Evolutionary conservation across 2,329 filamentous ascomycete genomes (phyloP), one percentile per base, ranked within the genome.

Genomic region (Drechmeria coniospora): DNA sequence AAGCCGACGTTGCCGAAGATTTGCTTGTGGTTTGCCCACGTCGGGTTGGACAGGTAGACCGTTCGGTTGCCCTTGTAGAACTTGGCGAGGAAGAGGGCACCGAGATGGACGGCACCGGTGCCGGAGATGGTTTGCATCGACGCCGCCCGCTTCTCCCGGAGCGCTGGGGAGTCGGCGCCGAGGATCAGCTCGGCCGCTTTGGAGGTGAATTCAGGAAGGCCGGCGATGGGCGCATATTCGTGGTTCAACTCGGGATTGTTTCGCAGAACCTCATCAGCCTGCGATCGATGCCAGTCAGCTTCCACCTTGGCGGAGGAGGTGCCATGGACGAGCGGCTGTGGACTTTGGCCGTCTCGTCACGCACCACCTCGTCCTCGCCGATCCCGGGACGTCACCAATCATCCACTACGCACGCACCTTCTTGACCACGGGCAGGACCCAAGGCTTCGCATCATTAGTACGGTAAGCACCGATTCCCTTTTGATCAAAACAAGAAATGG

Each of bases 11-110:
- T 95, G 56, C 65, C 71, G 63, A 98, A 93, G 65, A 98, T 94
- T 57, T 95, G 90, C 62, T 92, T 77, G 73, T 98, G 90, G 63
- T 98, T 98, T 42, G 80, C 84, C 90, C 90, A 98, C 36, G 90
- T 98, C 29, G 90, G 90, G 54, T 79, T 80, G 46, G 84, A 93
- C 54, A 95, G 66, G 67, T 93, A 94, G 57, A 92, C 72, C 33
- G 75, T 72, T 41, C 71, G 77, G 58, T 67, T 72, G 49, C 68
- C 66, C 47, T 65, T 63, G 67, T 82, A 93, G 72, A 95, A 98
- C 54, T 78, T 86, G 53, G 79, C 64, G 34, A 98, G 77, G 74
- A 98, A 98, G 42, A 92, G 75, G 37, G 77, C 86, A 40, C 90
- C 90, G 21, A 95, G 64, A 52, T 98, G 90, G 39, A 93, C 76